A percentile compares a stretch with the other conserved stretches of the same genome.
phyloP scores from a whole-genome alignment of 2,329 filamentous ascomycete genomes.

The Neocucurbitaria cava region DNA sequence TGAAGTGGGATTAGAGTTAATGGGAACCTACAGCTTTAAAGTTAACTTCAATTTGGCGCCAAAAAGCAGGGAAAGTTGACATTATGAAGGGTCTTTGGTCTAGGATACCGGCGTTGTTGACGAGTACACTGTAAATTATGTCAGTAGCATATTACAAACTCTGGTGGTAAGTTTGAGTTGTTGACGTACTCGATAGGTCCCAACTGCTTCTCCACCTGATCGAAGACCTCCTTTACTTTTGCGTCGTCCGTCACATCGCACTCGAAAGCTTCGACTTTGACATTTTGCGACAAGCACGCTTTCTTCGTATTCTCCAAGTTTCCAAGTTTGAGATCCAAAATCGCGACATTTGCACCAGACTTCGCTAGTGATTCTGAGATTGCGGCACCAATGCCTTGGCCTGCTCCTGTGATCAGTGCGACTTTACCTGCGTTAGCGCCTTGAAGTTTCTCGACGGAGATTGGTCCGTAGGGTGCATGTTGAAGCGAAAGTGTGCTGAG shows the following conservation, averaged over 20 bases:
- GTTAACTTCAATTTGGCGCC: constrained; percentile 42
- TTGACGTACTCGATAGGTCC: constrained; percentile 29
- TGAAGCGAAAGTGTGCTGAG: constrained; percentile 25
- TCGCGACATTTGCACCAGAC: constrained; percentile 35
- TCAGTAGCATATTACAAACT: neutral
- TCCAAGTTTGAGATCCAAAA: constrained; percentile 33
- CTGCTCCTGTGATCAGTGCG: constrained; percentile 37
- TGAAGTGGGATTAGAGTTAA: neutral
- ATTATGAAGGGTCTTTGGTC: constrained; percentile 37
- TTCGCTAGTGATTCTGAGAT: constrained; percentile 35
- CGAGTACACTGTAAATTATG: constrained; percentile 18
- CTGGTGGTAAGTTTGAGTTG: too few relatives aligned
- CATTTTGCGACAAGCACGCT: constrained; percentile 27
- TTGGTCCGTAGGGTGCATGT: constrained; percentile 25
- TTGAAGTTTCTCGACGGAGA: constrained; percentile 21
- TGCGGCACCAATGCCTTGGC: constrained; percentile 37
- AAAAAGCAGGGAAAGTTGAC: constrained; percentile 33
- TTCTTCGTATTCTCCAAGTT: constrained; percentile 26
- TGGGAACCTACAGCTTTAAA: constrained; percentile 39
- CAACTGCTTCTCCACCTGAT: constrained; percentile 25
- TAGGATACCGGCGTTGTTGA: constrained; percentile 40
- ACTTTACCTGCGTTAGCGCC: constrained; percentile 31
- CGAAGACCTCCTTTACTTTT: constrained; percentile 18
- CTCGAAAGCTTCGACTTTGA: constrained; percentile 24
- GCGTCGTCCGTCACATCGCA: constrained; percentile 32